Evolutionary conservation across 306 rosid genomes (phyloP), one percentile per base, ranked within the genome.

Genomic region (Luffa acutangula): DNA sequence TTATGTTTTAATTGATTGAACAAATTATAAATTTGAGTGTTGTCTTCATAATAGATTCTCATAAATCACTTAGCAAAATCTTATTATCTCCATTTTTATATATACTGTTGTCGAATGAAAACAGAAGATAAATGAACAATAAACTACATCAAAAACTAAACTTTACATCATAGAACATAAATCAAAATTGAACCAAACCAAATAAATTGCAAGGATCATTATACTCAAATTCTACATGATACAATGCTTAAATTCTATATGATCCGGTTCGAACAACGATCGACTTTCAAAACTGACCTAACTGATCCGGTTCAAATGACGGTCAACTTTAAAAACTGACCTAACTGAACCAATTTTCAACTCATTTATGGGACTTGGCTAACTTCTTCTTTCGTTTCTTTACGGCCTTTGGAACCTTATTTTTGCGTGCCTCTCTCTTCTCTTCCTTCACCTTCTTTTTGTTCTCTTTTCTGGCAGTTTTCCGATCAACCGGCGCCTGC

Each of bases 381-480:
- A 89, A 6, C 89, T 94, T 94, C 21, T 88, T 86, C 96, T 88
- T 90, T 79, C 91, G 88, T 77, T 89, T 94, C 89, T 94, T 92
- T 25, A 87, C 82, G 46, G 98, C 93, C 82, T 94, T 94, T 0
- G 96, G 92, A 60, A 94, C 89, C 86, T 92, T 94, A 25, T 45
- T 86, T 81, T 88, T 92, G 25, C 96, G 89, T 7, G 96, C 86
- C 76, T 94, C 97, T 80, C 94, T 89, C 82, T 92, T 94, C 89
- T 92, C 98, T 80, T 90, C 95, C 65, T 92, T 92, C 77, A 92
- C 97, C 81, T 90, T 92, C 89, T 90, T 92, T 75, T 94, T 89
- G 82, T 92, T 85, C 84, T 92, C 98, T 81, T 90, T 94, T 75
- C 90, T 89, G 1, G 97, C 94, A 18, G 93, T 86, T 91, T 94